Evolutionary conservation across 2,329 filamentous ascomycete species (phyloP), one percentile per base, ranked within the genome.

Genomic region (Penicillium sp.): DNA sequence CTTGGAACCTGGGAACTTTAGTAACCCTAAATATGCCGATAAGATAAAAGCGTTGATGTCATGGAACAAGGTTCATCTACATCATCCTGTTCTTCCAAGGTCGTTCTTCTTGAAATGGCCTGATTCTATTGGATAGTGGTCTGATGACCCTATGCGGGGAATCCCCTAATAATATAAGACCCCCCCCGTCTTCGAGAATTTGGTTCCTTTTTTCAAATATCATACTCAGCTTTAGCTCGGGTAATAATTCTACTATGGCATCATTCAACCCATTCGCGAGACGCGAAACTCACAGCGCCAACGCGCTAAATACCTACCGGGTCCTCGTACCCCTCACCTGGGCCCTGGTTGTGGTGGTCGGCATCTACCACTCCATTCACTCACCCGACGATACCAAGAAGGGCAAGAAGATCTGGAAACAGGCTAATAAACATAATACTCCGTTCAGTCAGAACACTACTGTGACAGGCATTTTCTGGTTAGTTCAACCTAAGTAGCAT

Each of bases 391-490:
- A 90, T 74, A 85, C 84, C 62, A 72, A 78, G 61, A 75, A 81
- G 59, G 80, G 83, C 57, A 80, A 82, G 60, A 86, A 82, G 56
- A 89, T 96, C 70, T 93, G 88, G 87, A 84, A 84, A 53, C 86
- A 90, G 75, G 91, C 91, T 70, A 75, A 80, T 55, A 76, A 78
- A 50, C 83, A 85, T 63, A 79, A 76, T 35, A 92, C 89, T 8
- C 88, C 88, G 9, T 96, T 95, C 73, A 85, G 86, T 44, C 81
- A 91, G 75, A 91, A 89, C 75, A 79, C 82, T 31, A 71, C 81
- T 58, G 77, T 85, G 48, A 80, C 79, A 1, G 77, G 83, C 58
- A 84, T 95, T 62, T 96, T 93, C 82, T 95, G 90, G 89, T 89
- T 74, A 61, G 76, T 60, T 36, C 33, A 66, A 52, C 16, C 30